Percentiles rank a stretch among this genome's conserved stretches.
These are phyloP conservation scores for Debaryomyces fabryi DNA, from an alignment of 1,139 yeast genomes.

Conservation along the genomic window DNA sequence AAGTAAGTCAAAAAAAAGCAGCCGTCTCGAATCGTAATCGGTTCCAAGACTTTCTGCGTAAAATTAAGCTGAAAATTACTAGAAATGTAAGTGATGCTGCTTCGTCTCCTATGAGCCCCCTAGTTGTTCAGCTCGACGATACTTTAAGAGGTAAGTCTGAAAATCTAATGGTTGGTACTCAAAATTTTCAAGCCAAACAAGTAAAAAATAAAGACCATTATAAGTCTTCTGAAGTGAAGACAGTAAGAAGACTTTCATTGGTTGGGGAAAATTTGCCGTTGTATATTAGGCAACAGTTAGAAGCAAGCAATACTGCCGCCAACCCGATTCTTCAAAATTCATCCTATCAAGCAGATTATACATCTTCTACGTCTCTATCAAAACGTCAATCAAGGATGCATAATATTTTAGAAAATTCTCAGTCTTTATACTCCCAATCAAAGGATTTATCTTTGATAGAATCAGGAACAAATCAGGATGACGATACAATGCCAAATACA, in stretches of 20 bases:
- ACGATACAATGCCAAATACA: not conserved
- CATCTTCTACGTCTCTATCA: not conserved
- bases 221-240: not conserved
- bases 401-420: constrained; percentile 41
- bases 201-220: not conserved
- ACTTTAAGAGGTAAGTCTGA: constrained; percentile 2
- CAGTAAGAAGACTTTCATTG: constrained; percentile 33
- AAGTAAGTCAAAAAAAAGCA: not conserved
- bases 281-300: constrained; percentile 40
- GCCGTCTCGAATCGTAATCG: constrained; percentile 11
- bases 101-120: not conserved
- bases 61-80: constrained; percentile 16
- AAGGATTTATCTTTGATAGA: constrained; percentile 18
- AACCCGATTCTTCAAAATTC: not conserved
- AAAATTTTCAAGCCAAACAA: not conserved
- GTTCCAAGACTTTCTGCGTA: constrained; percentile 17
- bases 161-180: not conserved
- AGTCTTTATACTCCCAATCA: constrained; percentile 37
- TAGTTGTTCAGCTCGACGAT: constrained; percentile 4
- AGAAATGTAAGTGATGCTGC: not conserved
- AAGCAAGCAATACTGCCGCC: not conserved
- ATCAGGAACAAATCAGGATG: not conserved
- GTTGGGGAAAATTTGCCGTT: constrained; percentile 44
- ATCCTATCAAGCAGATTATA: not conserved
- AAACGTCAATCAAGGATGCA: constrained; percentile 31